Evolutionary conservation across 257 asterid genomes (phyloP).

Genomic region (Verbascum thapsus): DNA sequence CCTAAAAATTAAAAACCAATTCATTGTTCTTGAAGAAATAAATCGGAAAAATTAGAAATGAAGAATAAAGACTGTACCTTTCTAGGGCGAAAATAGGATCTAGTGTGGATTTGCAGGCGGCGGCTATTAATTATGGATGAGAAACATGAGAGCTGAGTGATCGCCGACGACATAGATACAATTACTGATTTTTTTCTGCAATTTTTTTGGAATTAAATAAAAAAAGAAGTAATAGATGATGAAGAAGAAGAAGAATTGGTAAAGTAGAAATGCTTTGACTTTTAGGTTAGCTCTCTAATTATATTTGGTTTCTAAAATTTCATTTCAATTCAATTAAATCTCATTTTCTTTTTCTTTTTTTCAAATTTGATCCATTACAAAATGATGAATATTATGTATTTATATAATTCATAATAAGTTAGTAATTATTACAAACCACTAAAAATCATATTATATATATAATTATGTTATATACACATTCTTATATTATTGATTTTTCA

Average conservation of each 20-base stretch:
- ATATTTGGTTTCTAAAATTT: too few species aligned
- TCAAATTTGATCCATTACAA: too few species aligned
- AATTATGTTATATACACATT: too few species aligned
- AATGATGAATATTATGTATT: too few species aligned
- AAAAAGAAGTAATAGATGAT: not conserved
- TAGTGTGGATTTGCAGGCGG: constrained; percentile 29
- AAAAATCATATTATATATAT: too few species aligned
- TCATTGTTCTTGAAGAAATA: too few species aligned
- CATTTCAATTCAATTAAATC: too few species aligned
- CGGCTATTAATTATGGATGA: constrained; percentile 37
- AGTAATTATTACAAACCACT: too few species aligned
- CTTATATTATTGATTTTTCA: too few species aligned
- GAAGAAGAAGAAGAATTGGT: constrained; percentile 20
- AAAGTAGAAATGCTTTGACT: constrained; percentile 17
- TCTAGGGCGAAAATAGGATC: constrained; percentile 30
- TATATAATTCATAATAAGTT: too few species aligned
- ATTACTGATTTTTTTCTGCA: not conserved
- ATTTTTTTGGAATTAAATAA: not conserved
- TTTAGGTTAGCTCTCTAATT: not conserved
- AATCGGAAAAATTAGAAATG: not conserved
- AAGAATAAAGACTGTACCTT: constrained; percentile 29
- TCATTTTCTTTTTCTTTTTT: not conserved
- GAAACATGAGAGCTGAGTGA: constrained; percentile 39
- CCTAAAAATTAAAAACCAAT: too few species aligned
- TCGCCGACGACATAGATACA: constrained; percentile 42